These are phyloP conservation scores for Agaricus sinodeliciosus DNA, from an alignment of 768 basidiomycete genomes.

Conservation along the genomic window DNA sequence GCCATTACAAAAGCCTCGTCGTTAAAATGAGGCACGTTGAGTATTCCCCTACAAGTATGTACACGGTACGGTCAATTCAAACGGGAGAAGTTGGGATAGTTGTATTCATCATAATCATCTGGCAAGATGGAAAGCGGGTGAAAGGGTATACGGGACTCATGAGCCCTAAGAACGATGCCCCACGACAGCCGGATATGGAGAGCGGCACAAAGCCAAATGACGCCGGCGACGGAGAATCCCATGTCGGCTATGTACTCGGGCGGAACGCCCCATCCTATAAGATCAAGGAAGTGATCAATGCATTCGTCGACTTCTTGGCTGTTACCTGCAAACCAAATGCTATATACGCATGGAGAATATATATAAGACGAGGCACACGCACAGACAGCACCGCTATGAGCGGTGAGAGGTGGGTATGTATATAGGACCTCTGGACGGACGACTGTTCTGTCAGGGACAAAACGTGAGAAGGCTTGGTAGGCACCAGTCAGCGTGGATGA, in stretches of 20 bases:
- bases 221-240: constrained; percentile 29
- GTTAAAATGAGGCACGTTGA: neutral
- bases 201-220: constrained; percentile 5
- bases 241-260: constrained; percentile 40
- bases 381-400: neutral
- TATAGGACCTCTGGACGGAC: constrained; percentile 4
- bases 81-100: neutral
- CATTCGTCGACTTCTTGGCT: constrained; percentile 8
- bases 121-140: neutral
- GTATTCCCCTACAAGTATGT: neutral
- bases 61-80: neutral
- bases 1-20: too few relatives aligned
- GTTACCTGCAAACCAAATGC: neutral
- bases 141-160: neutral
- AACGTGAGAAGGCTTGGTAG: neutral
- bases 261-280: constrained; percentile 48
- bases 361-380: neutral
- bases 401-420: neutral
- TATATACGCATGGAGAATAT: neutral
- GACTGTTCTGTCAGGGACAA: neutral
- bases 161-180: constrained; percentile 2
- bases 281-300: constrained; percentile 37
- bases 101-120: neutral
- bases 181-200: neutral
- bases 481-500: neutral